phyloP scores from a whole-genome alignment of 2,329 filamentous ascomycete species.

The Bretziella fagacearum region DNA sequence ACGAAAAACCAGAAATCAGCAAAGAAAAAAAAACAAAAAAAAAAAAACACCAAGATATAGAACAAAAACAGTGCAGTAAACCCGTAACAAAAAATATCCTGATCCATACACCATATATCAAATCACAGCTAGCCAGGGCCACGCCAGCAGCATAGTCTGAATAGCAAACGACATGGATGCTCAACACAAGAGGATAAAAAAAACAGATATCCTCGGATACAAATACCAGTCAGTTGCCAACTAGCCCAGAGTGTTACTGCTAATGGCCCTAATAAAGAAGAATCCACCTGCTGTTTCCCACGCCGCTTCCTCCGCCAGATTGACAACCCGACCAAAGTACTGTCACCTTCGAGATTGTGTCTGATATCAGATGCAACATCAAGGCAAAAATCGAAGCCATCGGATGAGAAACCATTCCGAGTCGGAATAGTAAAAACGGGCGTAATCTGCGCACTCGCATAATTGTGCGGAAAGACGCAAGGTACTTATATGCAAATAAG shows the following conservation, averaged over 20 bases:
- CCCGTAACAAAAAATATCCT: constrained; percentile 5
- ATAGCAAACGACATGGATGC: too few species aligned
- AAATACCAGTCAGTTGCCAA: too few species aligned
- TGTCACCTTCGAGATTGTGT: neutral
- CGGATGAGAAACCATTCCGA: too few species aligned
- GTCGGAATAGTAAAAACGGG: neutral
- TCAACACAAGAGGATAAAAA: too few species aligned
- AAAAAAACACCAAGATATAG: constrained; percentile 13
- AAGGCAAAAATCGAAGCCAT: neutral
- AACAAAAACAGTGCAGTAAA: constrained; percentile 12
- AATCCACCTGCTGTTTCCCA: neutral
- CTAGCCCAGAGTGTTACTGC: neutral
- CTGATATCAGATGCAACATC: neutral
- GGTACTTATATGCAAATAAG: constrained; percentile 1
- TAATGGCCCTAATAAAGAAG: neutral
- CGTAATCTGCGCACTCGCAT: neutral
- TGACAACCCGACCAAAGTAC: neutral
- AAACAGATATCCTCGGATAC: too few species aligned
- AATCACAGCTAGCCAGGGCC: neutral
- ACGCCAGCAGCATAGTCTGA: too few species aligned
- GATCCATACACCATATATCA: constrained; percentile 6
- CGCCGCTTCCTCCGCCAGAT: neutral
- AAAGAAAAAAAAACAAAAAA: too few species aligned
- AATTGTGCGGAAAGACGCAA: neutral
- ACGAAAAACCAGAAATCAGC: neutral